Evolutionary conservation across 1,139 yeast species (phyloP), one percentile per base, ranked within the genome.

Genomic region (Debaryomyces coudertii): DNA sequence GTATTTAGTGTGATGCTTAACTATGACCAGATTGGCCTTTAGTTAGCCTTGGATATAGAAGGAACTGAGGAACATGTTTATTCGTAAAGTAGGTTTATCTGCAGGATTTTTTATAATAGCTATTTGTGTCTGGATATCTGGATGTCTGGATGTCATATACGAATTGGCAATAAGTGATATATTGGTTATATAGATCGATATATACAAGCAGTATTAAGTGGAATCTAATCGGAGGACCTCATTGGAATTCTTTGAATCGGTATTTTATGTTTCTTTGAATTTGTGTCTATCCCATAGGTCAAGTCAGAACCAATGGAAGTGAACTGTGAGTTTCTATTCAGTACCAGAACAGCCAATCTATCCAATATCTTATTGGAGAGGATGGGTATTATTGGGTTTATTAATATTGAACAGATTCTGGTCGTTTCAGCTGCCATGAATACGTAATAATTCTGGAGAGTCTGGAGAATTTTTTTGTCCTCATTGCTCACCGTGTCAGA

Each of bases 351-450:
- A 7, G 72, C 79, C 37, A 93, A 63, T 46, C 90, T 71, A 56
- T 86, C 85, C 35, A 93, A 69, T n/a, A 90, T 68, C 24, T 68
- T 65, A 0, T 57, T 52, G 0, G 96, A 66, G 41, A 89, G 69
- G 2, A 69, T 66, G 0, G 98, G 98, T 40, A 88, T 80, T 23
- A 92, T 72, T 1, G 97, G 90, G 48, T 77, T 80, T 23, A 87
- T 72, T 33, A 88, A 61, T 9, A 93, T 81, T 0, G 93, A 76
- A 12, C 80, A 61, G 0, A 89, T 77, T 49, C 99, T 76, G 12
- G 84, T 75, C 0, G 83, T 76, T 56, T 93, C 98, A 9, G 88
- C 79, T 1, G 89, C 87, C 20, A 80, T 61, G 50, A 77, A 82
- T 1, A 90, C 80, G 11, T 82, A 76, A 41, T 74, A 68, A 58